Percentiles rank a stretch among this genome's conserved stretches.
Conservation (phyloP, 768 basidiomycete genomes). For the Mycena sanguinolenta region DNA sequence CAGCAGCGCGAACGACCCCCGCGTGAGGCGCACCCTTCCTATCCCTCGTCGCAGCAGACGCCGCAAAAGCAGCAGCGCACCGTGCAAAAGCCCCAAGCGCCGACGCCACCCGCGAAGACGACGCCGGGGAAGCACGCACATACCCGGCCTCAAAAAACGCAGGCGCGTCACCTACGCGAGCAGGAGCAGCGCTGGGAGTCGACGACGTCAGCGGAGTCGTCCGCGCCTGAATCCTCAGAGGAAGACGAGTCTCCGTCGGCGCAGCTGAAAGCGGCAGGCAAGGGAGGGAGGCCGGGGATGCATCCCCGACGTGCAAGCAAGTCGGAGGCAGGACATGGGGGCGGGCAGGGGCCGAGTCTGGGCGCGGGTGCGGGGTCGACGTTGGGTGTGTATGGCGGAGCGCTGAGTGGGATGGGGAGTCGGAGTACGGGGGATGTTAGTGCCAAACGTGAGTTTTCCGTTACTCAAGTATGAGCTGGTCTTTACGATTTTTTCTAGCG, state of each 20-base stretch:
- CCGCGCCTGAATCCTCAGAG: not conserved
- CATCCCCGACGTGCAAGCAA: not conserved
- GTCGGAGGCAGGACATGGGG: conserved; percentile 19
- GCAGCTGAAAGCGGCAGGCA: no score
- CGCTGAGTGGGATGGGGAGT: not conserved
- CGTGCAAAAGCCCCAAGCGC: not conserved
- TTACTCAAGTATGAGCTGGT: not conserved
- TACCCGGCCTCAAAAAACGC: not conserved
- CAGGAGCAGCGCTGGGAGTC: conserved; percentile 9
- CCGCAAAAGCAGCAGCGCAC: not conserved
- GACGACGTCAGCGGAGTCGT: not conserved
- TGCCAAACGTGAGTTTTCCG: not conserved
- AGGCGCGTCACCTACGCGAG: conserved; percentile 5
- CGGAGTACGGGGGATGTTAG: conserved; percentile 12
- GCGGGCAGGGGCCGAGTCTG: not conserved
- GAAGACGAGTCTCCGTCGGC: not conserved
- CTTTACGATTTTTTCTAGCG: not conserved
- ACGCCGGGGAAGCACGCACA: not conserved
- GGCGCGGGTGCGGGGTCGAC: not conserved
- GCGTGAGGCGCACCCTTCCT: not conserved
- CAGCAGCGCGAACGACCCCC: not conserved
- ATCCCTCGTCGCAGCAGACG: not conserved
- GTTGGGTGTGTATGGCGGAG: conserved; percentile 22
- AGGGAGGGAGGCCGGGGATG: no score
- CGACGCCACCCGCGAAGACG: not conserved